phyloP scores from a whole-genome alignment of 208 protist species.

The Entamoeba dispar region DNA sequence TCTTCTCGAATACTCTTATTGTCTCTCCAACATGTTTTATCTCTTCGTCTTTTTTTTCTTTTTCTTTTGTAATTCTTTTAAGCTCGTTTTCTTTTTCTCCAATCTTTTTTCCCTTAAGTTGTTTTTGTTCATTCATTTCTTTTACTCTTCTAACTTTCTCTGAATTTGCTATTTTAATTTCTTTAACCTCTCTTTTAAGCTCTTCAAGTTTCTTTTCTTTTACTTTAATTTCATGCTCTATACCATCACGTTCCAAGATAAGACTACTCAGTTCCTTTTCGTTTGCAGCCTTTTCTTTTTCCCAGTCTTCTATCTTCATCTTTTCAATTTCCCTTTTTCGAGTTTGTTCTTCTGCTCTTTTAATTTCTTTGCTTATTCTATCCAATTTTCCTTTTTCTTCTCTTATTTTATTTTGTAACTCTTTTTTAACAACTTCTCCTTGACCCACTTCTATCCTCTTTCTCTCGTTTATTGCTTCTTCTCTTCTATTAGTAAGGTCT shows the following conservation, averaged over 20 bases:
- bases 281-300: neutral
- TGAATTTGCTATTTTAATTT: neutral
- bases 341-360: neutral
- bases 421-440: neutral
- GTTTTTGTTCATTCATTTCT: neutral
- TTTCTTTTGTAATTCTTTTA: neutral
- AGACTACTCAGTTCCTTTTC: neutral
- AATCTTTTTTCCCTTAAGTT: neutral
- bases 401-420: neutral
- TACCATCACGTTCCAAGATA: neutral
- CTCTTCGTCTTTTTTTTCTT: neutral
- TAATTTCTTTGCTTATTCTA: neutral
- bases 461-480: neutral
- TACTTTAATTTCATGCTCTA: neutral
- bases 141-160: neutral
- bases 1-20: constrained; percentile 31
- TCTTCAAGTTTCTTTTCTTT: neutral
- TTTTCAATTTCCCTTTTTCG: neutral
- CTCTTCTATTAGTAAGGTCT: neutral
- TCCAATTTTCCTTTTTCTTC: neutral
- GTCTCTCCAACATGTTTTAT: neutral
- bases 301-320: neutral
- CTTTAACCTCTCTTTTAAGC: neutral
- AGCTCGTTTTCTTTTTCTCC: neutral
- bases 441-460: neutral